Conservation (phyloP, 2,329 filamentous ascomycete species). For the Chaetomium sp. region DNA sequence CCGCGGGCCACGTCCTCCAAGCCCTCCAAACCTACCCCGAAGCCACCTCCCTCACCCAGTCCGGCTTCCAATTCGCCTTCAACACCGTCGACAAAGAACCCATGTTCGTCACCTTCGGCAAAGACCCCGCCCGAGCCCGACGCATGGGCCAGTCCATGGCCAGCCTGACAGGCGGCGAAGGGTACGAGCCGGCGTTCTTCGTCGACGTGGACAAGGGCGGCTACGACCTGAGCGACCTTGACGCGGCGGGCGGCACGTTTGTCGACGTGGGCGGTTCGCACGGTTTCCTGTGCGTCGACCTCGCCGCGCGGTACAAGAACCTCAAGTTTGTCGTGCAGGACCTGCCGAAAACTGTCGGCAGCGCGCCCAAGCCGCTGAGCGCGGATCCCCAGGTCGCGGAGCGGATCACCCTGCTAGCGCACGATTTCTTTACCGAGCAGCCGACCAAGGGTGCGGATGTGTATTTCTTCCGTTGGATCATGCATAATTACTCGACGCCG, state of each 20-base stretch:
- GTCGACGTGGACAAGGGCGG: constrained; percentile 35
- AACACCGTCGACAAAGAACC: constrained; percentile 44
- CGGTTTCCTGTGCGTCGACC: constrained; percentile 49
- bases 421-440: constrained; percentile 55
- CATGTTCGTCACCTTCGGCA: constrained; percentile 49
- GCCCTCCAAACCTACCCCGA: constrained; percentile 40
- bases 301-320: constrained; percentile 44
- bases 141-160: constrained; percentile 51
- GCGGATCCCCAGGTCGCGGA: constrained; percentile 33
- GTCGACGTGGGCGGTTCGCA: constrained; percentile 55
- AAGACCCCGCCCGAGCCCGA: constrained; percentile 40
- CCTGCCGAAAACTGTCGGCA: constrained; percentile 41
- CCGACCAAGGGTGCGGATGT: constrained; percentile 48
- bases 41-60: constrained; percentile 41
- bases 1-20: constrained; percentile 39
- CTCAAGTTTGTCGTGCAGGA: constrained; percentile 53
- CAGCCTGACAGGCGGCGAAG: constrained; percentile 48
- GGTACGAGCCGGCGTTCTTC: constrained; percentile 48
- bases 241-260: constrained; percentile 40
- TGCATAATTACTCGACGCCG: constrained; percentile 55
- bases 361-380: constrained; percentile 38
- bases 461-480: constrained; percentile 54
- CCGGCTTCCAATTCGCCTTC: constrained; percentile 48
- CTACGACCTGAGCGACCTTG: constrained; percentile 46
- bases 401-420: constrained; percentile 39